Evolutionary conservation across 345 rosid genomes (phyloP).

Genomic region (Pugionium cornutum): DNA sequence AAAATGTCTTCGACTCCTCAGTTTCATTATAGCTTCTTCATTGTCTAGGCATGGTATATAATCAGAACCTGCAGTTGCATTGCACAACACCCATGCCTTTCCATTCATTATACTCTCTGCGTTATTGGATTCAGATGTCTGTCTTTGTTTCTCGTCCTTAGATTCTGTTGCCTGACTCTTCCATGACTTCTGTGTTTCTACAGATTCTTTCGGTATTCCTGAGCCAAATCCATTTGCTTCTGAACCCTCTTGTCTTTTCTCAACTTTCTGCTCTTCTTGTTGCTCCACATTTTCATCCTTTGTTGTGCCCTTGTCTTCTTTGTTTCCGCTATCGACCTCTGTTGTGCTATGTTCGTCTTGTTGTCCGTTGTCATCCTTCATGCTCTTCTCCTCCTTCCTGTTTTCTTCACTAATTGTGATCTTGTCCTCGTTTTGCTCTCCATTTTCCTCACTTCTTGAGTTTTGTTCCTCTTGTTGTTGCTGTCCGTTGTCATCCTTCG

Average conservation of each 20-base stretch:
- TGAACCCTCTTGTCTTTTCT: conserved; percentile 23
- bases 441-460: conserved; percentile 27
- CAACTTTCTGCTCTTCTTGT: conserved; percentile 39
- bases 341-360: conserved; percentile 34
- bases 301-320: conserved; percentile 31
- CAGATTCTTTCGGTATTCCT: conserved; percentile 79
- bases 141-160: conserved; percentile 71
- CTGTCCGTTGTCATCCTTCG: conserved; percentile 26
- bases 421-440: conserved; percentile 32
- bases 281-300: conserved; percentile 26
- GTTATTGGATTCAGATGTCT: conserved; percentile 43
- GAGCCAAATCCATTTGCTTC: conserved; percentile 36
- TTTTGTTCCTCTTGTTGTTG: conserved; percentile 32
- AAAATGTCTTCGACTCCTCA: conserved; percentile 60
- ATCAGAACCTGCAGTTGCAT: conserved; percentile 74
- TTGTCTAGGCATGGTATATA: conserved; percentile 96
- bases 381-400: conserved; percentile 26
- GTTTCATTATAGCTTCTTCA: conserved; percentile 59
- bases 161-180: conserved; percentile 71
- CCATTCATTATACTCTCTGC: conserved; percentile 39
- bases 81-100: conserved; percentile 74
- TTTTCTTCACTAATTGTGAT: conserved; percentile 23
- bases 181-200: conserved; percentile 76
- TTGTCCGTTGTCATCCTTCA: conserved; percentile 29
- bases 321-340: conserved; percentile 24